These are phyloP conservation scores for Quercus tomentella DNA, from an alignment of 331 rosid genomes.

Conservation along the genomic window DNA sequence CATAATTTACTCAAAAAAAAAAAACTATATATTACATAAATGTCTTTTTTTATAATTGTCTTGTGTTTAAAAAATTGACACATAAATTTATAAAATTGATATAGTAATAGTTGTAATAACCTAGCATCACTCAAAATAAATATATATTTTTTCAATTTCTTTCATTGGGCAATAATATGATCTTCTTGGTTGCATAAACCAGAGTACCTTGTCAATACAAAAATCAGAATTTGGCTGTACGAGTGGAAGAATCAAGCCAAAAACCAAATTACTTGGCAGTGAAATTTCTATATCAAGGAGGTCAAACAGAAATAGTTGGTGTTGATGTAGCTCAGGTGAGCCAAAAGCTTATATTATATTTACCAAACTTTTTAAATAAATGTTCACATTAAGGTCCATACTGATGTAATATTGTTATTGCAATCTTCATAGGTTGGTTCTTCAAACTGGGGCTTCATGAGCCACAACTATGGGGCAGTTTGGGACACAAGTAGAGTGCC, in stretches of 20 bases:
- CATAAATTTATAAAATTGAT: no score
- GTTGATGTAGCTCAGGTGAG: constrained; percentile 84
- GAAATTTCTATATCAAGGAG: constrained; percentile 79
- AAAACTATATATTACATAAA: no score
- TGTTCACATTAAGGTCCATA: neutral
- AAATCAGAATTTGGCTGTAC: constrained; percentile 50
- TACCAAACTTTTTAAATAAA: neutral
- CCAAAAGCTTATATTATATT: neutral
- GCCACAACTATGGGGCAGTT: constrained; percentile 67
- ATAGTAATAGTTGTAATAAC: no score
- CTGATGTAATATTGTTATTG: neutral
- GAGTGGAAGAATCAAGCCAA: constrained; percentile 87
- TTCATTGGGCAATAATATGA: neutral
- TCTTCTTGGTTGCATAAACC: constrained; percentile 8
- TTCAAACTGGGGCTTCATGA: constrained; percentile 63
- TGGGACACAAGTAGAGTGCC: constrained; percentile 83
- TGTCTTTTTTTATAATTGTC: no score
- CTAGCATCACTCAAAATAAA: no score
- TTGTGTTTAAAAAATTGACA: no score
- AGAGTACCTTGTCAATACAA: constrained; percentile 75
- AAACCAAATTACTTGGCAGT: constrained; percentile 58
- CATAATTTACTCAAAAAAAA: no score
- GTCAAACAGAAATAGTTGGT: constrained; percentile 83
- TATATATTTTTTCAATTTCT: no score
- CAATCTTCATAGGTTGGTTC: constrained; percentile 56